A percentile compares a stretch with the other conserved stretches of the same genome.
Conservation (phyloP, 139 green algal species). For the Chlamydomonas sphaeroides region DNA sequence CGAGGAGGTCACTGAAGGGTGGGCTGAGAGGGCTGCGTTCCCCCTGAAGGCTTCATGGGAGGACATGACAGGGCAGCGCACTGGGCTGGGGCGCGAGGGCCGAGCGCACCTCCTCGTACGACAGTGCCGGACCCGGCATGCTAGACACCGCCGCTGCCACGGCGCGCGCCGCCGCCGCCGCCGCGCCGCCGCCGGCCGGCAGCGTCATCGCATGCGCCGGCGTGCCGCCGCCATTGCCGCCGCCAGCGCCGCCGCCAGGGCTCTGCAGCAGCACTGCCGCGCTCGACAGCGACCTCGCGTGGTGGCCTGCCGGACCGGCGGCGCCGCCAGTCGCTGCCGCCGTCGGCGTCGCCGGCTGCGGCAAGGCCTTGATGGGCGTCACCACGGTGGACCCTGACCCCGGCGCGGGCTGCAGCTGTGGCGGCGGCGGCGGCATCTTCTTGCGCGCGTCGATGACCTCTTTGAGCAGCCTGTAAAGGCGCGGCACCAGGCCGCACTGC, state of each 20-base stretch:
- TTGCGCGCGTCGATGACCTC: constrained; percentile 42
- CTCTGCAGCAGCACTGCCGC: background rate
- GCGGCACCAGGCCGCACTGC: constrained; percentile 57
- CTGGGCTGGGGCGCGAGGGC: too few species aligned
- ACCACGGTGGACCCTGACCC: too few species aligned
- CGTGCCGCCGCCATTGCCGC: background rate
- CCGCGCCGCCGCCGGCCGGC: background rate
- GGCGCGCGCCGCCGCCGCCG: background rate
- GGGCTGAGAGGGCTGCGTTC: too few species aligned
- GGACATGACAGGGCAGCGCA: too few species aligned
- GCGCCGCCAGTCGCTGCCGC: background rate
- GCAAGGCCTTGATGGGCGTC: too few species aligned
- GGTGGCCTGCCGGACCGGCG: background rate
- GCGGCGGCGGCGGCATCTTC: background rate
- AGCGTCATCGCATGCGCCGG: background rate
- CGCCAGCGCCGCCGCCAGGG: background rate
- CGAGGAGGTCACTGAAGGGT: too few species aligned
- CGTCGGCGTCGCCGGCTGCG: background rate
- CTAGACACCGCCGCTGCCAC: background rate
- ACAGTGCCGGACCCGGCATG: constrained; percentile 15
- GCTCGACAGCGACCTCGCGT: constrained; percentile 10
- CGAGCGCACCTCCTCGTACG: constrained; percentile 46
- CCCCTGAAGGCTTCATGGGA: too few species aligned
- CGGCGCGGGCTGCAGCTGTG: too few species aligned
- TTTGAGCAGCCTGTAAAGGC: constrained; percentile 67